Evolutionary conservation across 805 yeast species (phyloP).

Genomic region (Pachysolen tannophilus): DNA sequence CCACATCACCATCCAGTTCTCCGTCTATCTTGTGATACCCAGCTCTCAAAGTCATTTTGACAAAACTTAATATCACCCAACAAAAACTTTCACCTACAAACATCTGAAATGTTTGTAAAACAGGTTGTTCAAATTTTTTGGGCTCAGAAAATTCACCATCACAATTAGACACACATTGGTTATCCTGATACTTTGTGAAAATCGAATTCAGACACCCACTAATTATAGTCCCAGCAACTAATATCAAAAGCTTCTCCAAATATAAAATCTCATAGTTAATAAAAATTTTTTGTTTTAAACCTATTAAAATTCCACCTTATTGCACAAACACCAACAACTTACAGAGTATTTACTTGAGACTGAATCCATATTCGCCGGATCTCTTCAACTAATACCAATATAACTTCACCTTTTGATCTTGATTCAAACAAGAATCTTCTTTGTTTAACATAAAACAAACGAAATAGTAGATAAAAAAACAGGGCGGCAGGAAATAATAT

Average conservation of each 20-base stretch:
- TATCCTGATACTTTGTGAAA: slow-evolving; percentile 68
- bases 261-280: no score
- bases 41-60: neutral
- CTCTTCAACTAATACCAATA: no score
- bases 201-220: slow-evolving; percentile 71
- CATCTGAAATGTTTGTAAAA: slow-evolving; percentile 74
- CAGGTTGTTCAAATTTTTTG: slow-evolving; percentile 68
- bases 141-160: slow-evolving; percentile 31
- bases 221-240: slow-evolving; percentile 46
- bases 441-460: no score
- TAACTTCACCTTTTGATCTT: no score
- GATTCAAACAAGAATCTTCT: no score
- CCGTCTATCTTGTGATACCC: slow-evolving; percentile 1
- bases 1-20: slow-evolving; percentile 2
- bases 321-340: no score
- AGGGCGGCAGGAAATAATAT: no score
- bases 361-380: no score
- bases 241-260: slow-evolving; percentile 21
- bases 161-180: slow-evolving; percentile 59
- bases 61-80: slow-evolving; percentile 20
- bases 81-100: slow-evolving; percentile 58
- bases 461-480: no score
- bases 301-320: no score
- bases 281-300: no score
- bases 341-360: no score